phyloP scores from a whole-genome alignment of 2,329 filamentous ascomycete species.

The Colletotrichum higginsianum region DNA sequence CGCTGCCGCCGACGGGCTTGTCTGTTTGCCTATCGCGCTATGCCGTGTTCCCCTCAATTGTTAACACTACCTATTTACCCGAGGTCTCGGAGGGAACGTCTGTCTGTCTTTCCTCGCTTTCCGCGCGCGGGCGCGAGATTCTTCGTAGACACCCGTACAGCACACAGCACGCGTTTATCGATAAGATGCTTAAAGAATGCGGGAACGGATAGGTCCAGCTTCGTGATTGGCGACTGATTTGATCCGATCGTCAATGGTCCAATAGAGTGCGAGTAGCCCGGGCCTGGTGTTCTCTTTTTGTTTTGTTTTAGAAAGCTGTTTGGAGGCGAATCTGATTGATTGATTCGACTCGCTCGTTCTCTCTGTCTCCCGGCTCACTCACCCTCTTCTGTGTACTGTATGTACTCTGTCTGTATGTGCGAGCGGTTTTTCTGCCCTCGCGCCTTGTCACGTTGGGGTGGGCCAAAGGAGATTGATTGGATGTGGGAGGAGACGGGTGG shows the following conservation, averaged over 20 bases:
- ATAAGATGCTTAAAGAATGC: slow-evolving; percentile 36
- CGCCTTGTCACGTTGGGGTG: slow-evolving; percentile 50
- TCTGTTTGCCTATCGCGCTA: slow-evolving; percentile 16
- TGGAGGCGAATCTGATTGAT: slow-evolving; percentile 51
- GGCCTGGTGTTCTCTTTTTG: slow-evolving; percentile 33
- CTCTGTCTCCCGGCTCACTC: slow-evolving; percentile 12
- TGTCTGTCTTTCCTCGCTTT: slow-evolving; percentile 15
- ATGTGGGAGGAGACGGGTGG: slow-evolving; percentile 61
- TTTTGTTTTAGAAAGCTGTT: slow-evolving; percentile 30
- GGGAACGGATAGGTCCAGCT: slow-evolving; percentile 32
- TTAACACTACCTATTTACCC: not conserved
- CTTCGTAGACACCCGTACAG: slow-evolving; percentile 27
- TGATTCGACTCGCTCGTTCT: slow-evolving; percentile 42
- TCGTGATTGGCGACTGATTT: slow-evolving; percentile 37
- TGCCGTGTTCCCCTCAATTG: slow-evolving; percentile 1
- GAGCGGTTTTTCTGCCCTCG: slow-evolving; percentile 38
- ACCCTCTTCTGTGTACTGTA: slow-evolving; percentile 40
- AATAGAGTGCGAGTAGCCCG: slow-evolving; percentile 35
- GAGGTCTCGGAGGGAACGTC: not conserved
- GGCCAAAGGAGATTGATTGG: slow-evolving; percentile 64
- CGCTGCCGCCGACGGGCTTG: slow-evolving; percentile 6
- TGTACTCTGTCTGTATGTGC: slow-evolving; percentile 6
- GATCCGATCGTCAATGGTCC: slow-evolving; percentile 26
- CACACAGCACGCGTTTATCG: slow-evolving; percentile 19
- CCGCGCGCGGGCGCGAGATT: slow-evolving; percentile 26